Evolutionary conservation across 1,139 yeast species (phyloP).

Genomic region (Suhomyces bokatorum): DNA sequence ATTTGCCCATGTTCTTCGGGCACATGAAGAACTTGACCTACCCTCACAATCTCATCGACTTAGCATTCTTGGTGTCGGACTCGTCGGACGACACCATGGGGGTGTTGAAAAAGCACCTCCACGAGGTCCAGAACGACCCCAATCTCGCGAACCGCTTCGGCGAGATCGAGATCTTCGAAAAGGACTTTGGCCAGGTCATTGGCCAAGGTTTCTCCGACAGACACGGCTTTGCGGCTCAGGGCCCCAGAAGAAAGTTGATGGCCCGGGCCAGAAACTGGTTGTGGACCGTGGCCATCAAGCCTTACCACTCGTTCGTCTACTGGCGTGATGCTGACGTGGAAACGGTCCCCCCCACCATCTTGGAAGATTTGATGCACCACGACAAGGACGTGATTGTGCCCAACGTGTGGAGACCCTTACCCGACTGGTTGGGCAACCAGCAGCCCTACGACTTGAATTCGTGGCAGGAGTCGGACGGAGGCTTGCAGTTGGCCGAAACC

Average conservation of each 20-base stretch:
- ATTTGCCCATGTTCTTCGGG: constrained; percentile 60
- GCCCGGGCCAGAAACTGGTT: constrained; percentile 58
- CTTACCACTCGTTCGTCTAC: constrained; percentile 54
- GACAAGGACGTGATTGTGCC: constrained; percentile 65
- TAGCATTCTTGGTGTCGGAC: constrained; percentile 60
- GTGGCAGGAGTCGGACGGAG: constrained; percentile 88
- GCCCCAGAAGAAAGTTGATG: constrained; percentile 55
- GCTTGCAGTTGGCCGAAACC: constrained; percentile 71
- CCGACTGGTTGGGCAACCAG: constrained; percentile 85
- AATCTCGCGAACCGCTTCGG: constrained; percentile 50
- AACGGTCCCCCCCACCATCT: constrained; percentile 50
- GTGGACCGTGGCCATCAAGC: constrained; percentile 52
- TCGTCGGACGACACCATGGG: constrained; percentile 60
- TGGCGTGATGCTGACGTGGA: constrained; percentile 60
- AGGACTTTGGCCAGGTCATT: constrained; percentile 53
- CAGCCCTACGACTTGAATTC: constrained; percentile 90
- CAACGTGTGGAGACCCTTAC: constrained; percentile 89
- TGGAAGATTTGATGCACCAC: constrained; percentile 57
- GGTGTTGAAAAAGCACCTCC: constrained; percentile 41
- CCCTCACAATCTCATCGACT: constrained; percentile 57
- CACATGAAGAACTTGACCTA: constrained; percentile 58
- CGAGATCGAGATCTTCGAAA: constrained; percentile 55
- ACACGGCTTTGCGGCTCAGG: constrained; percentile 57
- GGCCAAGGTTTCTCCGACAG: constrained; percentile 55
- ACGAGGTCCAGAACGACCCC: constrained; percentile 44